Conservation (phyloP, 352 stramenopile species). For the Lagenidium sp. region DNA sequence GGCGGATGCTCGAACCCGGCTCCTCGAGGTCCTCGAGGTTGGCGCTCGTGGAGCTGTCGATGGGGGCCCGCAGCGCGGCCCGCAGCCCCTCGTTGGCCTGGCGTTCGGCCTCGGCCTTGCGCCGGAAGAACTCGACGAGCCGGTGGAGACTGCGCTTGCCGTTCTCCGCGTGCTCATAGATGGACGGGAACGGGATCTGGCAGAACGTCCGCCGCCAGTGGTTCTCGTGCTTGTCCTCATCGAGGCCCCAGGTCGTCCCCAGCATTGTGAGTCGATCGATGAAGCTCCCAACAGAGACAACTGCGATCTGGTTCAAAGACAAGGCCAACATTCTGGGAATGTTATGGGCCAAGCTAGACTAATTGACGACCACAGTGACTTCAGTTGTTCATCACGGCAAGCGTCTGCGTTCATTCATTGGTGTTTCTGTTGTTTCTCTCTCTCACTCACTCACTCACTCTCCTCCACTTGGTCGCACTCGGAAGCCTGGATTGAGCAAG, state of each 20-base stretch:
- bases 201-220: slow-evolving; percentile 83
- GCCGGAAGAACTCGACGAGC: slow-evolving; percentile 63
- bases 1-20: slow-evolving; percentile 45
- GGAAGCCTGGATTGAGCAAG: no score
- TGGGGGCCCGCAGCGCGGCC: slow-evolving; percentile 24
- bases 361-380: no score
- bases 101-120: slow-evolving; percentile 57
- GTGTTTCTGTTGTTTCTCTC: no score
- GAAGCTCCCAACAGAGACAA: no score
- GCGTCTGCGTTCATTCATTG: no score
- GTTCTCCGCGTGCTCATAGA: slow-evolving; percentile 73
- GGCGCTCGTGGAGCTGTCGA: slow-evolving; percentile 10
- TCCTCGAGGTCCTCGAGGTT: slow-evolving; percentile 63
- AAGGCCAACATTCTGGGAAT: no score
- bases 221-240: slow-evolving; percentile 64
- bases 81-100: slow-evolving; percentile 51
- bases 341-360: no score
- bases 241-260: slow-evolving; percentile 21
- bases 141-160: slow-evolving; percentile 65
- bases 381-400: no score
- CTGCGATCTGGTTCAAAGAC: no score
- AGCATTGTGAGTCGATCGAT: no score
- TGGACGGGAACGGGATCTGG: slow-evolving; percentile 69
- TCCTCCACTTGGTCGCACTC: no score
- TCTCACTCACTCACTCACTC: no score